These are phyloP conservation scores for Aspergillus melleus DNA, from an alignment of 2,329 filamentous ascomycete genomes.

Conservation along the genomic window DNA sequence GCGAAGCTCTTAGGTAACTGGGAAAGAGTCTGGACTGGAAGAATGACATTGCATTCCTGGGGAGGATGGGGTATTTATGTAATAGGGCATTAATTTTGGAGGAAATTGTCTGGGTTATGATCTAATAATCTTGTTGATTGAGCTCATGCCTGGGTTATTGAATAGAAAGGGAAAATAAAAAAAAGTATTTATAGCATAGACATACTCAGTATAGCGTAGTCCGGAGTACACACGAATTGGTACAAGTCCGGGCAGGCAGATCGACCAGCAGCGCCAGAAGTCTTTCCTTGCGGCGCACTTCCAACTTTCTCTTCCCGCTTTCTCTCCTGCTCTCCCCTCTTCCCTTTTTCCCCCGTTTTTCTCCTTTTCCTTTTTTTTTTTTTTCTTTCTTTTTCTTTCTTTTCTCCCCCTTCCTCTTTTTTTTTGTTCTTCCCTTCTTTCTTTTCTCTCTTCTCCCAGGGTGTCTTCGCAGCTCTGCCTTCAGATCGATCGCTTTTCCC, in stretches of 20 bases:
- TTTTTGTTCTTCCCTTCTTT: constrained; percentile 12
- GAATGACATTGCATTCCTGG: neutral
- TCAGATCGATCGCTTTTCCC: constrained; percentile 35
- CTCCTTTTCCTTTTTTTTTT: constrained; percentile 1
- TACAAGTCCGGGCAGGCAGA: neutral
- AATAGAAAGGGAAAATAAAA: neutral
- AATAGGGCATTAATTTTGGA: neutral
- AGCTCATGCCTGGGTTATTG: too few species aligned
- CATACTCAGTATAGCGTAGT: neutral
- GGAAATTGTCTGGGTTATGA: neutral
- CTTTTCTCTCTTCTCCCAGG: constrained; percentile 20
- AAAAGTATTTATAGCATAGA: neutral
- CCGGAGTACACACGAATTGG: neutral
- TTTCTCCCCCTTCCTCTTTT: constrained; percentile 11
- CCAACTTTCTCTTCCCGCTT: constrained; percentile 5
- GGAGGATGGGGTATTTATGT: neutral
- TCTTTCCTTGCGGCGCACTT: neutral
- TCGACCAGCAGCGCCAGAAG: neutral
- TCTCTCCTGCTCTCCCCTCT: constrained; percentile 7
- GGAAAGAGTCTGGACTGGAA: neutral
- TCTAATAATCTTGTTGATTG: neutral
- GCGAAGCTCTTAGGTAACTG: neutral
- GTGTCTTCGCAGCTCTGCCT: constrained; percentile 28
- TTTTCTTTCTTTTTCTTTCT: constrained; percentile 9
- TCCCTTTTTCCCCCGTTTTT: constrained; percentile 8